A percentile compares a stretch with the other conserved stretches of the same genome.
phyloP scores from a whole-genome alignment of 768 basidiomycete species.

The Kwoniella newhampshirensis region DNA sequence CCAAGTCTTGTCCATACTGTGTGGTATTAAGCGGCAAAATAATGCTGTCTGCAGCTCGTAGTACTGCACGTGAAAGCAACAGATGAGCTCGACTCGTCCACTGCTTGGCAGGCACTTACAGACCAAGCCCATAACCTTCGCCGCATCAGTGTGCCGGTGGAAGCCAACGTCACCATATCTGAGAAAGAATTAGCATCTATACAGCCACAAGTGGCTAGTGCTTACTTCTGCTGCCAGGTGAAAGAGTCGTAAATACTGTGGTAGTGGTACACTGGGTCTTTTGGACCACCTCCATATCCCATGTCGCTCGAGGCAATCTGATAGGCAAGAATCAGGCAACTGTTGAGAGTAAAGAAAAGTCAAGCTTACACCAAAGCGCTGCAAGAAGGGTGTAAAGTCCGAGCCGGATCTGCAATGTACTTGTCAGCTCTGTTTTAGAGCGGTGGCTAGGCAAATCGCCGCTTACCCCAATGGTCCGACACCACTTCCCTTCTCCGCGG shows the following conservation, averaged over 20 bases:
- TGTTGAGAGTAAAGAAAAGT: background rate
- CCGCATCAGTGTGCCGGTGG: conserved; percentile 68
- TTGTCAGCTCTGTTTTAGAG: background rate
- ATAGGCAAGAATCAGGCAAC: background rate
- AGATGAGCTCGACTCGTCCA: too few relatives aligned
- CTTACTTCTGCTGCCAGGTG: conserved; percentile 67
- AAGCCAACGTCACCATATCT: conserved; percentile 70
- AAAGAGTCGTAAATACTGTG: conserved; percentile 71
- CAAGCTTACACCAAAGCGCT: conserved; percentile 63
- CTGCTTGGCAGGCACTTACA: conserved; percentile 33
- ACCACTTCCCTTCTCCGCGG: conserved; percentile 45
- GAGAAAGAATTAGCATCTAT: background rate
- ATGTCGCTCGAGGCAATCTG: conserved; percentile 50
- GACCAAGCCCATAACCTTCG: conserved; percentile 65
- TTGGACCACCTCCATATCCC: conserved; percentile 44
- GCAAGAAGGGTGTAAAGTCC: conserved; percentile 89
- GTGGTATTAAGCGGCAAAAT: conserved; percentile 69
- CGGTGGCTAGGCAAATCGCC: background rate
- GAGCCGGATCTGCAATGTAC: conserved; percentile 62
- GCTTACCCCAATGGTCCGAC: conserved; percentile 64
- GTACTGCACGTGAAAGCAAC: conserved; percentile 24
- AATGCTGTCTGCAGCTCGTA: conserved; percentile 62
- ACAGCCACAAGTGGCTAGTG: background rate
- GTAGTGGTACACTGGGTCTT: conserved; percentile 67
- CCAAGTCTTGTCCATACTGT: conserved; percentile 64